Percentiles rank a stretch among this genome's conserved stretches.
Conservation (phyloP, 768 basidiomycete genomes). For the Clitopilus hobsonii region DNA sequence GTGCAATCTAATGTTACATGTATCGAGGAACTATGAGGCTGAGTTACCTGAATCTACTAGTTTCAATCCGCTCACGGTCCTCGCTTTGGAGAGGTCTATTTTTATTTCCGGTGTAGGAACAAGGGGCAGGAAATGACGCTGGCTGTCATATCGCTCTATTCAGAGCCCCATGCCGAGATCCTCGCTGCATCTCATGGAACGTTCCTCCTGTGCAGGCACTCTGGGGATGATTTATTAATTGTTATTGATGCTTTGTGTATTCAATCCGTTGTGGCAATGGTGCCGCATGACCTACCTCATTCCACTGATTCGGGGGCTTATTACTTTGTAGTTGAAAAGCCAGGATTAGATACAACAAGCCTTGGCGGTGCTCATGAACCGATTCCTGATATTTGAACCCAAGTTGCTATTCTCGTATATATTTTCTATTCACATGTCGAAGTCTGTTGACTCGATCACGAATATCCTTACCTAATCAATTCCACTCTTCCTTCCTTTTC, state of each 20-base stretch:
- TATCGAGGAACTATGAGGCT: background rate
- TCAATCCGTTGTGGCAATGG: conserved; percentile 19
- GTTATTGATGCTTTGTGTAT: conserved; percentile 11
- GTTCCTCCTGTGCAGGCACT: conserved; percentile 10
- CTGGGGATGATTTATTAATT: conserved; percentile 2
- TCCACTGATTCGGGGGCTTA: background rate
- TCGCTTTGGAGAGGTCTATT: background rate
- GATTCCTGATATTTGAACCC: background rate
- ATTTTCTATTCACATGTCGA: no score
- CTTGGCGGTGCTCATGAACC: background rate
- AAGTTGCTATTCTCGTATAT: background rate
- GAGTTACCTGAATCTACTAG: background rate
- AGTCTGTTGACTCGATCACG: no score
- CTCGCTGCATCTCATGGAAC: conserved; percentile 14
- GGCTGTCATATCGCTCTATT: conserved; percentile 18
- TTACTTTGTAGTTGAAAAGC: background rate
- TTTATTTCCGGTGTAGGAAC: background rate
- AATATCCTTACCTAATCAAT: no score
- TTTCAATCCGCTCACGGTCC: background rate
- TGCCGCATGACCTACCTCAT: background rate
- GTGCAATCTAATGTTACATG: conserved; percentile 1
- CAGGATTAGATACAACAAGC: background rate
- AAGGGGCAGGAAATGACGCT: background rate
- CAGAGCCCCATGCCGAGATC: conserved; percentile 7
- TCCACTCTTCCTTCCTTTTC: no score